Conservation (phyloP, 2,329 filamentous ascomycete species). For the Stagonosporopsis chrysanthemi region DNA sequence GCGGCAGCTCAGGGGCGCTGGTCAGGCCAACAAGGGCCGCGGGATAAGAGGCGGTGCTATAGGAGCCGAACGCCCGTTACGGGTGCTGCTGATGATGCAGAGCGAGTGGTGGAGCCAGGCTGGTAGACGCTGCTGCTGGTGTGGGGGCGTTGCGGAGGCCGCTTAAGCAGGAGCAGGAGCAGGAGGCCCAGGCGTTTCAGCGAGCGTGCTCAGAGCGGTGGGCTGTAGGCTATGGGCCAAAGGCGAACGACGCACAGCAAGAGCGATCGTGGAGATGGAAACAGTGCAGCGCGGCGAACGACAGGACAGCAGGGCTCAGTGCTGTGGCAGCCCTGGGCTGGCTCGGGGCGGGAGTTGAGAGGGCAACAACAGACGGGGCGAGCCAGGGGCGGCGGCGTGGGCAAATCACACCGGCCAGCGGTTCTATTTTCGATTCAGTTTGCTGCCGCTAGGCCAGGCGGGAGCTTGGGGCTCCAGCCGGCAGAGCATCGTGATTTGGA, state of each 20-base stretch:
- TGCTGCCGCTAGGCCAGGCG: conserved; percentile 10
- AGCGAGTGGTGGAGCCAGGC: conserved; percentile 10
- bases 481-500: conserved; percentile 14
- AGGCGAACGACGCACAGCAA: conserved; percentile 11
- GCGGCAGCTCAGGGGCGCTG: conserved; percentile 1
- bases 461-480: conserved; percentile 9
- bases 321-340: conserved; percentile 10
- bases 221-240: background rate
- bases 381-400: conserved; percentile 13
- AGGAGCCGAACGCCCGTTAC: conserved; percentile 5
- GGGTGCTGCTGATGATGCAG: conserved; percentile 8
- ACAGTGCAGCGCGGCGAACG: conserved; percentile 12
- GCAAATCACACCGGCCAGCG: conserved; percentile 10
- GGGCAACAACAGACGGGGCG: conserved; percentile 18
- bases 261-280: conserved; percentile 14
- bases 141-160: conserved; percentile 16
- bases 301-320: conserved; percentile 14
- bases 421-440: conserved; percentile 13
- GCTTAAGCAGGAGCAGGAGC: conserved; percentile 15
- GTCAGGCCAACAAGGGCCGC: conserved; percentile 18
- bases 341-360: conserved; percentile 16
- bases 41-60: conserved; percentile 8
- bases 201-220: conserved; percentile 5
- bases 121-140: conserved; percentile 12
- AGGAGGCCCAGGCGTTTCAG: conserved; percentile 15